Percentiles rank a stretch among this genome's conserved stretches.
These are phyloP conservation scores for Glycine latifolia DNA, from an alignment of 306 rosid genomes.

Conservation along the genomic window DNA sequence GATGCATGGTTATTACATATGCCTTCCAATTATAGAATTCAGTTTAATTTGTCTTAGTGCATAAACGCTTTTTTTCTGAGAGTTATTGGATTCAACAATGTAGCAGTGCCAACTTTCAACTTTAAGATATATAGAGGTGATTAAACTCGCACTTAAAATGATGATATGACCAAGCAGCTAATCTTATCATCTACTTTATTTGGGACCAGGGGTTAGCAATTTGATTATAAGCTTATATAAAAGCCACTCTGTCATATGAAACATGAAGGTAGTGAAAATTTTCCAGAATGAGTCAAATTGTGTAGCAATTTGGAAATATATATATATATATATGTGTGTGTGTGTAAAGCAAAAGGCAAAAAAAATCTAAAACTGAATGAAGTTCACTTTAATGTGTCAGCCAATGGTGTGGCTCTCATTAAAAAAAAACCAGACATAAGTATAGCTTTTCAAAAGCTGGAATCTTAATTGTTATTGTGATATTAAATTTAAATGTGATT, in stretches of 20 bases:
- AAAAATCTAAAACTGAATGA: background rate
- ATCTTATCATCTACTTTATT: conserved; percentile 22
- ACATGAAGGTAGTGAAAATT: background rate
- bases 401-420: background rate
- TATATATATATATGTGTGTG: background rate
- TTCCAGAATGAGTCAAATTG: conserved; percentile 29
- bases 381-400: conserved; percentile 41
- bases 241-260: conserved; percentile 2
- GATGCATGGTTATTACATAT: background rate
- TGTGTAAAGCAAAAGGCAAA: conserved; percentile 40
- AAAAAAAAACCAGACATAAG: background rate
- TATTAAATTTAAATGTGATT: too few species aligned
- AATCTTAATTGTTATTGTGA: background rate
- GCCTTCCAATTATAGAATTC: conserved; percentile 9
- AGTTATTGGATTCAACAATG: background rate
- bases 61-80: background rate
- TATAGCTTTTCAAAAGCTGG: conserved; percentile 14
- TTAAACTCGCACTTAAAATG: background rate
- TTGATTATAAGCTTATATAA: background rate
- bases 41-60: background rate
- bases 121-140: background rate
- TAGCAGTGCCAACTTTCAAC: conserved; percentile 6
- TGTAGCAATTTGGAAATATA: conserved; percentile 32
- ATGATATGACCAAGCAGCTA: background rate
- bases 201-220: background rate